Evolutionary conservation across 1,284 basidiomycete genomes (phyloP).

Genomic region (Pascua guehoae): DNA sequence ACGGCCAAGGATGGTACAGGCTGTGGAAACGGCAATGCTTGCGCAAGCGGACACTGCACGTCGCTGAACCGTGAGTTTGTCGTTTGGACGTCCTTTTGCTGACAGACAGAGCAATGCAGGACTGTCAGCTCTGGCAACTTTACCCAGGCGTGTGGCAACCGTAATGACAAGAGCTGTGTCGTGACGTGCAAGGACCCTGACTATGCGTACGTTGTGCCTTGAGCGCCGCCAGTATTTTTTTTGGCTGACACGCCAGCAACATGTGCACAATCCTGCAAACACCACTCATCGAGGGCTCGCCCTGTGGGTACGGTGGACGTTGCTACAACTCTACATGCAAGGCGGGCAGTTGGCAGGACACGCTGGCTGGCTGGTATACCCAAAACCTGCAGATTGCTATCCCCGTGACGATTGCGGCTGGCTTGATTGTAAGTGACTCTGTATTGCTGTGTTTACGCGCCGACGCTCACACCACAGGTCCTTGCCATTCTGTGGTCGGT

Average conservation of each 20-base stretch:
- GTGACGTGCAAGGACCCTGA: constrained; percentile 75
- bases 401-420: constrained; percentile 71
- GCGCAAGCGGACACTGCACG: constrained; percentile 79
- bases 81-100: constrained; percentile 4
- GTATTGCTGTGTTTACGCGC: background rate
- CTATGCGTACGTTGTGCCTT: background rate
- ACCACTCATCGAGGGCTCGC: constrained; percentile 74
- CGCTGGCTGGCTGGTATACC: constrained; percentile 64
- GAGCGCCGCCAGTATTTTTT: too few relatives aligned
- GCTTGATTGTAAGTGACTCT: constrained; percentile 53
- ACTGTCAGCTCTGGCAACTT: constrained; percentile 69
- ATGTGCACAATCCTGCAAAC: constrained; percentile 74
- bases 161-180: constrained; percentile 65
- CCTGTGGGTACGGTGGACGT: constrained; percentile 74
- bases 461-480: background rate
- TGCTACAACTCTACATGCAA: constrained; percentile 66
- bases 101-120: constrained; percentile 65
- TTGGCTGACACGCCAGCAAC: constrained; percentile 37
- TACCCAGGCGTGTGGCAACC: constrained; percentile 62
- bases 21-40: constrained; percentile 67
- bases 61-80: constrained; percentile 61
- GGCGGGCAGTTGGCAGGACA: constrained; percentile 61
- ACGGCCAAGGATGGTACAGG: constrained; percentile 65
- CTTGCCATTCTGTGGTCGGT: constrained; percentile 17
- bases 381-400: constrained; percentile 76